Base-by-base conservation (phyloP, 2,329 filamentous ascomycete genomes). In the Fonsecaea monophora region DNA sequence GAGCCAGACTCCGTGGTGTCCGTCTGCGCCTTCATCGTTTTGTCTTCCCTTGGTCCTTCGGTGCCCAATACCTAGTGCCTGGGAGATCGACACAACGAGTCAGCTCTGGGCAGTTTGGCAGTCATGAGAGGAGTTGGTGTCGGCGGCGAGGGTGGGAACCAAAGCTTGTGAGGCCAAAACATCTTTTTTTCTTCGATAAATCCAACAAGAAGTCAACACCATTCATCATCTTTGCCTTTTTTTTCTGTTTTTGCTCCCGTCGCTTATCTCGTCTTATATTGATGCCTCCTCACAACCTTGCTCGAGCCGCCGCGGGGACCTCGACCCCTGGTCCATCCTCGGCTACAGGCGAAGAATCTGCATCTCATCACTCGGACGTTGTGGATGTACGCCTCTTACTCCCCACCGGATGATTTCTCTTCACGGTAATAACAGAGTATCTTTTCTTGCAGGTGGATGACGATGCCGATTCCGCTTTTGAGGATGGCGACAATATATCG, bases 401-500 rank as follows among this genome's bases (percentile, higher is more conserved):
- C 18, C 30, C 9, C 25, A 37, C 13, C 7, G n/a, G 10, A 53
- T 13, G 12, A 6, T 25, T 40, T 40, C 30, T 32, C n/a, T 18
- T 57, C n/a, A 13, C 21, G 25, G 18, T 30, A 34, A 40, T 32
- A 45, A 38, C 21, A 37, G 45, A 45, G n/a, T 10, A 50, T 50
- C 30, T 38, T 38, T 25, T 25, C 25, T 25, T 25, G 25, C 12
- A 59, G 56, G 45, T 58, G 5, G 64, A 66, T 42, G 64, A 66
- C 10, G 59, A 66, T 37, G 42, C 25, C 34, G 64, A 59, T 37
- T 66, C 60, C n/a, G 64, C 64, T 30, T 66, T 66, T 45, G 60
- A 58, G 34, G 60, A 59, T 56, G 60, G 60, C 21, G 60, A 66
- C 34, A 62, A 66, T 35, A 10, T 62, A 32, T 68, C 67, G 53